Evolutionary conservation across 1,284 basidiomycete species (phyloP).

Genomic region (Sporisorium exsertum): DNA sequence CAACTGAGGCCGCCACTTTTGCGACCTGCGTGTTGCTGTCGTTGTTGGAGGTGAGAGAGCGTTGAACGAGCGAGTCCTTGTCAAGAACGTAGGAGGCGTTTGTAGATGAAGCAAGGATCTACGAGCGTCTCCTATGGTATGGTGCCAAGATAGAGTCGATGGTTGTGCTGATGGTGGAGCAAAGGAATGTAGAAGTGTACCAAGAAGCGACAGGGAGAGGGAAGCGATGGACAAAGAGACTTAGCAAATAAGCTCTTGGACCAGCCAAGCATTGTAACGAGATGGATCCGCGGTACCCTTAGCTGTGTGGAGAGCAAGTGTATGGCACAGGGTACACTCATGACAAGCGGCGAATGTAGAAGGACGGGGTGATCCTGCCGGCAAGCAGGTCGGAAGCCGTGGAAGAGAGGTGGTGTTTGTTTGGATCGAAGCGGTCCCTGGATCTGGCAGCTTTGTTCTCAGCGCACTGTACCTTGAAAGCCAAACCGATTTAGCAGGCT

Average conservation of each 20-base stretch:
- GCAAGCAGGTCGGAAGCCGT: constrained; percentile 1
- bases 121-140: neutral
- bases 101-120: neutral
- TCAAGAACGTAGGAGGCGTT: too few species aligned
- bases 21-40: constrained; percentile 32
- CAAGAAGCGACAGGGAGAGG: neutral
- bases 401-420: constrained; percentile 8
- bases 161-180: constrained; percentile 5
- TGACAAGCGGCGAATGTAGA: constrained; percentile 19
- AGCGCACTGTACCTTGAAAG: constrained; percentile 20
- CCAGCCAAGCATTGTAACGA: constrained; percentile 2
- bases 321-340: constrained; percentile 24
- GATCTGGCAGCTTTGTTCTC: constrained; percentile 8
- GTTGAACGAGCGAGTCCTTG: too few species aligned
- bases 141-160: neutral
- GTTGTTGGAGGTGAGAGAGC: neutral
- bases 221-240: constrained; percentile 1
- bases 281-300: constrained; percentile 6
- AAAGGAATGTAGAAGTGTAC: neutral
- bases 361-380: neutral
- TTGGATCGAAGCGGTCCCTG: constrained; percentile 12
- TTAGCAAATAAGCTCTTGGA: constrained; percentile 1
- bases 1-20: constrained; percentile 20
- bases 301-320: neutral
- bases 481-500: constrained; percentile 11